Evolutionary conservation across 768 basidiomycete species (phyloP).

Genomic region (Punctularia strigosozonata): DNA sequence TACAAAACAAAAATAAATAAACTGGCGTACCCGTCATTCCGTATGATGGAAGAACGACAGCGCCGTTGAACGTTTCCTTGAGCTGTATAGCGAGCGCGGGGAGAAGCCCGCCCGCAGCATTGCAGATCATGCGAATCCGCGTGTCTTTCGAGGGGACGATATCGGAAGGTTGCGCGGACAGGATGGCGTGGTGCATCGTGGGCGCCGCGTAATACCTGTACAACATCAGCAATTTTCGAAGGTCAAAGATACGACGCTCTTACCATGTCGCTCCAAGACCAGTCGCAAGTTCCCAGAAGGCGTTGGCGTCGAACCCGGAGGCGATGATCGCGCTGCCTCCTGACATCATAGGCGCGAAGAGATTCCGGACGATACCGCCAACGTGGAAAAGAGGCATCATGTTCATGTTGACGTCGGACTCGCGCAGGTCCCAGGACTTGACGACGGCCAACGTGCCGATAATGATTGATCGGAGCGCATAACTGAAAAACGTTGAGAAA

Average conservation of each 20-base stretch:
- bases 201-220: constrained; percentile 39
- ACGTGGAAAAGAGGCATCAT: constrained; percentile 53
- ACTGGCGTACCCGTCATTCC: too few relatives aligned
- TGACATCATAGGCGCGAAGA: constrained; percentile 41
- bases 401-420: constrained; percentile 32
- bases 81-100: constrained; percentile 39
- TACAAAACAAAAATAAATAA: too few relatives aligned
- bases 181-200: constrained; percentile 38
- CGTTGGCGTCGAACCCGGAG: constrained; percentile 37
- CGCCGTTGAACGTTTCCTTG: constrained; percentile 35
- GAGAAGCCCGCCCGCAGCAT: constrained; percentile 40
- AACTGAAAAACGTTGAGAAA: constrained; percentile 23
- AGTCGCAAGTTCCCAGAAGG: constrained; percentile 25
- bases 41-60: constrained; percentile 46
- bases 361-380: constrained; percentile 46
- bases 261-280: constrained; percentile 37
- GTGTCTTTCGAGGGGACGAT: constrained; percentile 21
- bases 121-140: constrained; percentile 33
- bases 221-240: constrained; percentile 1
- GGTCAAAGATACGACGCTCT: constrained; percentile 10
- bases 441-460: constrained; percentile 33
- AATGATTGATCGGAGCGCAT: constrained; percentile 28
- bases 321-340: constrained; percentile 45
- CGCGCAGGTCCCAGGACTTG: constrained; percentile 28
- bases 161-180: constrained; percentile 23